These are phyloP conservation scores for Gloeostereum incarnatum DNA, from an alignment of 768 basidiomycete species.

Conservation along the genomic window DNA sequence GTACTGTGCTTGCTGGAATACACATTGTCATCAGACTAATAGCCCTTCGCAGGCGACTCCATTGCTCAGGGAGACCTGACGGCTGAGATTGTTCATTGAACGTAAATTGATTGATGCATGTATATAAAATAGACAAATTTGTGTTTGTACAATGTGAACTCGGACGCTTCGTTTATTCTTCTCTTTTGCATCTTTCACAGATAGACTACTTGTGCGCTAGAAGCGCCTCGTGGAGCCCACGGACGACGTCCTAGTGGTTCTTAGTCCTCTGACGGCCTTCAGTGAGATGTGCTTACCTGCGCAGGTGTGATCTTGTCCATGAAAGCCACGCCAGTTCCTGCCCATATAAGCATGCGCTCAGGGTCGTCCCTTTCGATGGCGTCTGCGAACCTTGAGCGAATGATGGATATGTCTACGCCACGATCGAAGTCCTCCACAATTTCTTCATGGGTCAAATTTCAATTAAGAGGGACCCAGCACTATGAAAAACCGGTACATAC, in stretches of 20 bases:
- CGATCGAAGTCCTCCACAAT: conserved; percentile 49
- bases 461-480: background rate
- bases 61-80: conserved; percentile 91
- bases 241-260: conserved; percentile 37
- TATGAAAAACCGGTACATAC: conserved; percentile 17
- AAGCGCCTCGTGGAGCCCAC: conserved; percentile 42
- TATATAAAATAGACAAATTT: background rate
- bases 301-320: conserved; percentile 35
- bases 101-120: background rate
- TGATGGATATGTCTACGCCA: conserved; percentile 31
- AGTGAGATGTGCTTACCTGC: conserved; percentile 19
- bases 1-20: conserved; percentile 21
- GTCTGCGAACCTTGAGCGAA: conserved; percentile 35
- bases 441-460: conserved; percentile 14
- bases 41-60: conserved; percentile 59
- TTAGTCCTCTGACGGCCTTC: conserved; percentile 18
- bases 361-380: conserved; percentile 35
- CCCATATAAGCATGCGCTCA: conserved; percentile 53
- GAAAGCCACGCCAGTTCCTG: conserved; percentile 55
- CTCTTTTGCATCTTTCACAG: conserved; percentile 9
- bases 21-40: conserved; percentile 5
- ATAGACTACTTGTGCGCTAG: conserved; percentile 29
- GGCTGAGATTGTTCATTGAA: conserved; percentile 76
- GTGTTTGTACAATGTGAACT: background rate
- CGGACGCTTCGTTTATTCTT: conserved; percentile 6